phyloP scores from a whole-genome alignment of 202 grass and related monocot species.

The Carex sylvatica region DNA sequence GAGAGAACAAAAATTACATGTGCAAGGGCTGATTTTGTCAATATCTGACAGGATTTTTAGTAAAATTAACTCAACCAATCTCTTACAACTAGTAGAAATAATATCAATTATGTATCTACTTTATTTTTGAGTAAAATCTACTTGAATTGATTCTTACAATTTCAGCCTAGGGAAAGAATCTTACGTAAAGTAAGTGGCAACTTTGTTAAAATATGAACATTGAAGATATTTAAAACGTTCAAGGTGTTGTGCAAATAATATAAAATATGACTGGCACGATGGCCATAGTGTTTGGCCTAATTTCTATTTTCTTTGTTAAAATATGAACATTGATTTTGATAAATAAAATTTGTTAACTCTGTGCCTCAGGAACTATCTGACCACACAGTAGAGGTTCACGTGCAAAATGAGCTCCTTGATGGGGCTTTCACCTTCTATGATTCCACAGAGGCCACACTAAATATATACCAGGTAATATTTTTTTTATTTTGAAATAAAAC shows the following conservation, averaged over 20 bases:
- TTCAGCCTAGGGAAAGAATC: not conserved
- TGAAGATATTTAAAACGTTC: no score
- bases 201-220: not conserved
- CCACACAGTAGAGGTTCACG: constrained; percentile 70
- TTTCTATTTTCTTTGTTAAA: not conserved
- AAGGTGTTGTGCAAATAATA: not conserved
- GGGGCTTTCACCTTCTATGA: constrained; percentile 93
- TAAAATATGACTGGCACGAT: not conserved
- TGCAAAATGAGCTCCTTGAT: constrained; percentile 87
- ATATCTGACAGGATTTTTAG: not conserved
- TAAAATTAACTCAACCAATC: not conserved
- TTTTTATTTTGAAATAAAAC: constrained; percentile 3
- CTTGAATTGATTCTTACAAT: not conserved
- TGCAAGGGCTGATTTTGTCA: not conserved
- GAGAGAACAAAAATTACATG: not conserved
- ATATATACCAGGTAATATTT: constrained; percentile 77
- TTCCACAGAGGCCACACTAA: constrained; percentile 72
- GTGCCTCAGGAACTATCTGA: constrained; percentile 76
- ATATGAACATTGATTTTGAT: not conserved
- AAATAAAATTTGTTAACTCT: not conserved
- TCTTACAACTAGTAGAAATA: not conserved
- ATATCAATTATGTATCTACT: not conserved
- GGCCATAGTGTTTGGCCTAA: not conserved
- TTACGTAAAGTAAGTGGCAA: not conserved
- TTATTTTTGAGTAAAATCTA: no score